Conservation (phyloP, 164 flowering plant genomes). For the Liquidambar formosana region DNA sequence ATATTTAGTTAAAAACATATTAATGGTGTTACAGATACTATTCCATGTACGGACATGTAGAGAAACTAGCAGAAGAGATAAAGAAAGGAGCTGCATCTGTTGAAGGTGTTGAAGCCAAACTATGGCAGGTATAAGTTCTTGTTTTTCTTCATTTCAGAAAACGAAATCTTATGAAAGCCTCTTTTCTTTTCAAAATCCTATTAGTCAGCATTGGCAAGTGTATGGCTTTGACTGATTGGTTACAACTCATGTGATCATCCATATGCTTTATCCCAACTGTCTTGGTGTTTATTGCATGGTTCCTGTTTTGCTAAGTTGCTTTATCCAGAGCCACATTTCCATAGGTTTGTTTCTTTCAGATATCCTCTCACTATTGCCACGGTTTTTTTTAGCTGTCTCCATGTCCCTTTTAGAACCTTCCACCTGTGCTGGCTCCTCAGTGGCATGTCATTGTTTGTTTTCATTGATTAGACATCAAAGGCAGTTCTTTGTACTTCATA, state of each 20-base stretch:
- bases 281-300: neutral
- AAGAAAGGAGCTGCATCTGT: conserved; percentile 81
- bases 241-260: neutral
- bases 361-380: too few relatives aligned
- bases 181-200: neutral
- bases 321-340: neutral
- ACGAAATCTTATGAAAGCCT: neutral
- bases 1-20: neutral
- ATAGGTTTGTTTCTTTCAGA: neutral
- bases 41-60: conserved; percentile 89
- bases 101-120: conserved; percentile 75
- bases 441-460: too few relatives aligned
- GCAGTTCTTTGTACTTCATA: too few relatives aligned
- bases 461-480: too few relatives aligned
- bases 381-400: too few relatives aligned
- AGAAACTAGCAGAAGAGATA: conserved; percentile 78
- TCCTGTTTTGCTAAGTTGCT: neutral
- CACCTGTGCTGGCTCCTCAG: too few relatives aligned
- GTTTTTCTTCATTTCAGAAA: neutral
- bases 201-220: neutral
- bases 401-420: too few relatives aligned
- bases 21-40: conserved; percentile 53
- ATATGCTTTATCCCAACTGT: neutral
- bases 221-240: neutral
- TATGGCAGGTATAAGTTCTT: conserved; percentile 68